Percentiles rank a stretch among this genome's conserved stretches.
Conservation (phyloP, 1,139 yeast genomes). For the Blastobotrys elegans region DNA sequence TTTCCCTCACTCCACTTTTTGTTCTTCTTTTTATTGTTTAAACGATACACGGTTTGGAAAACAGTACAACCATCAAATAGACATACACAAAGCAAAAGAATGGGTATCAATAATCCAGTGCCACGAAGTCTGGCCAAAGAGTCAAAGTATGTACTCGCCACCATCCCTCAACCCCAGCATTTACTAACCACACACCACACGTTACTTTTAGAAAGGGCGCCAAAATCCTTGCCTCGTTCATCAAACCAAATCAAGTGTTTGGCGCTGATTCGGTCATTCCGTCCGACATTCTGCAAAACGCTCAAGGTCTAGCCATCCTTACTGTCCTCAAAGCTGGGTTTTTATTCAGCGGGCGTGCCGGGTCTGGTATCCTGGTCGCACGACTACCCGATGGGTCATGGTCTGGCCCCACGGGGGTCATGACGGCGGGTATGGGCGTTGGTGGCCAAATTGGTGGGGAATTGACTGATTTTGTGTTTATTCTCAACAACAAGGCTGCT, state of each 20-base stretch:
- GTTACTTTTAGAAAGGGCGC: slow-evolving; percentile 99
- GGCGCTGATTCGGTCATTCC: slow-evolving; percentile 90
- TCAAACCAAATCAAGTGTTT: slow-evolving; percentile 91
- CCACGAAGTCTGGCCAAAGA: slow-evolving; percentile 88
- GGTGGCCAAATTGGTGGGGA: slow-evolving; percentile 98
- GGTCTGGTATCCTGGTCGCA: slow-evolving; percentile 93
- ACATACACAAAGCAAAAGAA: slow-evolving; percentile 21
- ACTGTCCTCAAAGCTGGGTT: slow-evolving; percentile 98
- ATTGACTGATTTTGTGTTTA: slow-evolving; percentile 92
- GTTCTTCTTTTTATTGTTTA: neutral
- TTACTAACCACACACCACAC: slow-evolving; percentile 9
- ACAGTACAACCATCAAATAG: neutral
- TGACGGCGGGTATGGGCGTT: slow-evolving; percentile 97
- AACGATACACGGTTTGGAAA: too few species aligned
- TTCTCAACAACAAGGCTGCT: slow-evolving; percentile 78
- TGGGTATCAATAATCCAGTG: slow-evolving; percentile 90
- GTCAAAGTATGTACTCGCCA: slow-evolving; percentile 57
- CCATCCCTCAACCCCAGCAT: neutral
- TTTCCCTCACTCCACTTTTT: slow-evolving; percentile 1
- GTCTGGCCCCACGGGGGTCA: slow-evolving; percentile 98
- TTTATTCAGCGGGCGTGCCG: slow-evolving; percentile 93
- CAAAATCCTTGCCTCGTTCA: slow-evolving; percentile 77
- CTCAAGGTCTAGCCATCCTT: slow-evolving; percentile 86
- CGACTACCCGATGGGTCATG: slow-evolving; percentile 88
- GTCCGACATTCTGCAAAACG: slow-evolving; percentile 78